phyloP scores from a whole-genome alignment of 768 basidiomycete species.

The Cystofilobasidium capitatum region DNA sequence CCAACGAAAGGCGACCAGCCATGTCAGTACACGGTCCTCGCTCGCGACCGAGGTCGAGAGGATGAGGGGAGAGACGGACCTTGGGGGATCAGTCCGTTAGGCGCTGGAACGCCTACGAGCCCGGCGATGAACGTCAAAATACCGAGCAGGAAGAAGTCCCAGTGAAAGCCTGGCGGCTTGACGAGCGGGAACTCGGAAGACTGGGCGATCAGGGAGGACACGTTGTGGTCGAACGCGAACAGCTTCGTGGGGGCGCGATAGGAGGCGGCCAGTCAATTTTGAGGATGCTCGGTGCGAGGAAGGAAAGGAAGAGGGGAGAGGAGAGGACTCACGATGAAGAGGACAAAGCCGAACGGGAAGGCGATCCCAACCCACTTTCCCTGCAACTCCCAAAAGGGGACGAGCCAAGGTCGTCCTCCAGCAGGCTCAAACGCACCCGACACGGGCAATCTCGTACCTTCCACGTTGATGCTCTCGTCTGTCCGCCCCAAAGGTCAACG shows the following conservation, averaged over 20 bases:
- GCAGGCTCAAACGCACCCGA: constrained; percentile 62
- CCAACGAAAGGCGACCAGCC: constrained; percentile 37
- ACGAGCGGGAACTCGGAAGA: constrained; percentile 75
- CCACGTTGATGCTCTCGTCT: constrained; percentile 32
- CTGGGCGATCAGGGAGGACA: constrained; percentile 73
- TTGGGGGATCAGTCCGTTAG: constrained; percentile 53
- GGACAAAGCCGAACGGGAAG: constrained; percentile 73
- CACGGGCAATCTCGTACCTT: constrained; percentile 53
- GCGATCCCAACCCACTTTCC: constrained; percentile 83
- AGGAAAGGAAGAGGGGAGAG: background rate
- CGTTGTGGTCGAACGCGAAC: constrained; percentile 41
- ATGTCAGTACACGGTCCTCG: too few species aligned
- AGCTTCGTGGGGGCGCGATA: background rate
- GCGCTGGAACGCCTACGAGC: constrained; percentile 74
- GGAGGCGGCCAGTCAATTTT: background rate
- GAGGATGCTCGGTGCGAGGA: constrained; percentile 1
- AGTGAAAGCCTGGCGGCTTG: constrained; percentile 62
- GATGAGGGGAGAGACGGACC: constrained; percentile 1
- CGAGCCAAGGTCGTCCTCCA: constrained; percentile 65
- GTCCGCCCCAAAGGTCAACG: constrained; percentile 83
- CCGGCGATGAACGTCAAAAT: constrained; percentile 81
- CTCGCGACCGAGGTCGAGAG: too few species aligned
- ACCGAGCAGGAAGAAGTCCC: constrained; percentile 68
- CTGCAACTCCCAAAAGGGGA: constrained; percentile 77
- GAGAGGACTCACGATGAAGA: constrained; percentile 56